Evolutionary conservation across 2,329 filamentous ascomycete species (phyloP).

Genomic region (Aspergillus novoparasiticus): DNA sequence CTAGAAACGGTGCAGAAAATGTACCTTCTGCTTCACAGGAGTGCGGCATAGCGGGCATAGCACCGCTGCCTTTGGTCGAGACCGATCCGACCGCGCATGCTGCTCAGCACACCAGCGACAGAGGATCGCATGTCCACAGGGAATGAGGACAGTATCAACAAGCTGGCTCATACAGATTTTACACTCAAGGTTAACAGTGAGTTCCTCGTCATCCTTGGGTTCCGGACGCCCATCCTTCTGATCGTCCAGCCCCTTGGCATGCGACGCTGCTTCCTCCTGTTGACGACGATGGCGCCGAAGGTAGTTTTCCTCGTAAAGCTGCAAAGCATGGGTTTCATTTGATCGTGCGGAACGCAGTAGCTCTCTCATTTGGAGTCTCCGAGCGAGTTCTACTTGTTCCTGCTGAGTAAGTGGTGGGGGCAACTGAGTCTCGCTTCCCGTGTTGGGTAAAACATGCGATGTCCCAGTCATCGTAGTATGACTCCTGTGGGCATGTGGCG

Average conservation of each 20-base stretch:
- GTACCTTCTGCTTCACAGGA: constrained; percentile 32
- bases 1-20: neutral
- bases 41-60: constrained; percentile 34
- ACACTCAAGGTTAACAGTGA: constrained; percentile 55
- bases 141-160: constrained; percentile 55
- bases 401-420: constrained; percentile 2
- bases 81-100: constrained; percentile 47
- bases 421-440: neutral
- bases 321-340: constrained; percentile 13
- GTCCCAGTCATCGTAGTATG: neutral
- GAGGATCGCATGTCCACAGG: constrained; percentile 59
- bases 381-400: constrained; percentile 11
- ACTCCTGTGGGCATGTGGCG: neutral
- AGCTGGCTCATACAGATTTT: constrained; percentile 57
- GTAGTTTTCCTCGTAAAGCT: constrained; percentile 12
- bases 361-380: constrained; percentile 13
- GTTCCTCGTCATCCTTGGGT: constrained; percentile 51
- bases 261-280: neutral
- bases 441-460: neutral
- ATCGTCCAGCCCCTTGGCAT: constrained; percentile 46
- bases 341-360: constrained; percentile 14
- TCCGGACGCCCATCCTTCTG: constrained; percentile 49
- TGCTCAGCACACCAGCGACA: constrained; percentile 59
- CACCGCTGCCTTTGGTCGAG: constrained; percentile 18
- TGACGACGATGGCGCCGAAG: constrained; percentile 6